Evolutionary conservation across 352 stramenopile species (phyloP).

Genomic region (Phytopythium helicoides): DNA sequence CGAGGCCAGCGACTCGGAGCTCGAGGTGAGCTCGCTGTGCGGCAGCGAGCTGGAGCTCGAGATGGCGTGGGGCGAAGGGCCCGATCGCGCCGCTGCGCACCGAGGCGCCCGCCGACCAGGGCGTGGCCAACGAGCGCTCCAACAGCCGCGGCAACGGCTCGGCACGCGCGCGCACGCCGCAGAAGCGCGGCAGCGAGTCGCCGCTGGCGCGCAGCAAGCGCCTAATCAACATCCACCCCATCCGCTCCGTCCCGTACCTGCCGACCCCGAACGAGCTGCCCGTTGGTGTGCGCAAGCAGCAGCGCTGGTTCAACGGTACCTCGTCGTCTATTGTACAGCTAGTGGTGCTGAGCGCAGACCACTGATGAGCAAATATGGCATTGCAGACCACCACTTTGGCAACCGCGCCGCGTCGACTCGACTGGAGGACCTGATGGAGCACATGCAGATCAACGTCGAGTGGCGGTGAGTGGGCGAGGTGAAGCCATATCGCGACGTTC

Average conservation of each 20-base stretch:
- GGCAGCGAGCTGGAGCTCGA: constrained; percentile 73
- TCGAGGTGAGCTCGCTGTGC: constrained; percentile 60
- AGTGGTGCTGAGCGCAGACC: not conserved
- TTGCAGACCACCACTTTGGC: constrained; percentile 78
- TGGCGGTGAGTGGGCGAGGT: constrained; percentile 44
- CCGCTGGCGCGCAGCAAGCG: constrained; percentile 62
- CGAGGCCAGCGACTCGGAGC: constrained; percentile 61
- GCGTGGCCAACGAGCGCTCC: constrained; percentile 23
- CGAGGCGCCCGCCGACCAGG: constrained; percentile 11
- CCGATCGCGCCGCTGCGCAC: constrained; percentile 66
- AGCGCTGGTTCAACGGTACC: constrained; percentile 83
- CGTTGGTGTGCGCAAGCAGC: constrained; percentile 64
- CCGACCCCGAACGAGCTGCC: constrained; percentile 69
- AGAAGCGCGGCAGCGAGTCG: constrained; percentile 57
- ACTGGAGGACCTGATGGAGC: constrained; percentile 84
- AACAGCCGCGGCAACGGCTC: constrained; percentile 69
- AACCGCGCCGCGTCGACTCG: constrained; percentile 67
- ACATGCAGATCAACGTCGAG: constrained; percentile 85
- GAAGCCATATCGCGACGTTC: not conserved
- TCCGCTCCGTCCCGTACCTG: constrained; percentile 62
- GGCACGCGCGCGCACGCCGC: constrained; percentile 52
- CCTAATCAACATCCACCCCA: constrained; percentile 79
- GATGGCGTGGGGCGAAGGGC: constrained; percentile 75
- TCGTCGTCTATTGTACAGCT: not conserved
- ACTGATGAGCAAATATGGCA: no score